phyloP scores from a whole-genome alignment of 177 flowering plant genomes.

The Vitis hybrid region DNA sequence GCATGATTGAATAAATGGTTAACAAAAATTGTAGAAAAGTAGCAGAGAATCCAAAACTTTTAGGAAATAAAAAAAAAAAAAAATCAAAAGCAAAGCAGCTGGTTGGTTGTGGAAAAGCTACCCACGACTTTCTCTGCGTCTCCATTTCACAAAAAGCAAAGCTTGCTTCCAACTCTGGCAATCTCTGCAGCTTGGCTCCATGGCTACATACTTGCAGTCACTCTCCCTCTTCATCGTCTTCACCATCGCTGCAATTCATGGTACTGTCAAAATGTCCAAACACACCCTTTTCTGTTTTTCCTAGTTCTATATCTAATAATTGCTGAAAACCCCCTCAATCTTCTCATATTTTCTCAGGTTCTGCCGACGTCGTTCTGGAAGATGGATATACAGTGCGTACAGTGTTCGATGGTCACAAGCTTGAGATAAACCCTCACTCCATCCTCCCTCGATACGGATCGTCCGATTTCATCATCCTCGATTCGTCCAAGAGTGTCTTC shows the following conservation, averaged over 20 bases:
- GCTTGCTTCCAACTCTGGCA: too few species aligned
- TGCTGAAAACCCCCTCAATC: not conserved
- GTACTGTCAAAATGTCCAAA: not conserved
- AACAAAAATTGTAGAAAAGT: not conserved
- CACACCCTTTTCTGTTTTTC: not conserved
- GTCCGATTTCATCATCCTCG: conserved; percentile 56
- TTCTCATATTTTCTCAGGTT: conserved; percentile 16
- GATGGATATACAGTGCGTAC: conserved; percentile 72
- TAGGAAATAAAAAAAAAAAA: too few species aligned
- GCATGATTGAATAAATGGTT: too few species aligned
- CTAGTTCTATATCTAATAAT: not conserved
- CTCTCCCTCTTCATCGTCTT: conserved; percentile 14
- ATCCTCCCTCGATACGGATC: conserved; percentile 37
- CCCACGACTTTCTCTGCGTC: too few species aligned
- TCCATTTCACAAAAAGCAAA: too few species aligned
- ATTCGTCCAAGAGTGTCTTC: conserved; percentile 44
- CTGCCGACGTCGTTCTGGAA: conserved; percentile 37
- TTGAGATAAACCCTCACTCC: conserved; percentile 46
- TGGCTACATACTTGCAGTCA: not conserved
- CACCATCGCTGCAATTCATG: not conserved
- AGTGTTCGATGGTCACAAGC: conserved; percentile 60
- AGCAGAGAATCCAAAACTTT: too few species aligned
- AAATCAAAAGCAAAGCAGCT: too few species aligned
- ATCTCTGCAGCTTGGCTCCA: not conserved
- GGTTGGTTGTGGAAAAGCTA: too few species aligned